These are phyloP conservation scores for Climacium dendroides DNA, from an alignment of 225 moss, liverwort and hornwort species.

Conservation along the genomic window DNA sequence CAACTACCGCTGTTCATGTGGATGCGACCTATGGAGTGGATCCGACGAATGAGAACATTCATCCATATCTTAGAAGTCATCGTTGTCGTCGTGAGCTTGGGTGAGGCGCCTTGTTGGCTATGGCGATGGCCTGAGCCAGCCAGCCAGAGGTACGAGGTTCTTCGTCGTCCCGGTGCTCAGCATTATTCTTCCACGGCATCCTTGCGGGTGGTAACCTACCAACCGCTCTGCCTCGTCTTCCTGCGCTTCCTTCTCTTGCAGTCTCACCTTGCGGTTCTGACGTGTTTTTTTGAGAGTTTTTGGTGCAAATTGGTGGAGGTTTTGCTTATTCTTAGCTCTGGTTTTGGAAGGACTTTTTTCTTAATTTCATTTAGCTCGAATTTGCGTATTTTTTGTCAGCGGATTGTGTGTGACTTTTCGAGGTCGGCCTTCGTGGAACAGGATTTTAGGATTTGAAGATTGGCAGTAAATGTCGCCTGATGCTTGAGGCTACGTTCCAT, in stretches of 20 bases:
- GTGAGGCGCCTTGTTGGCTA: background rate
- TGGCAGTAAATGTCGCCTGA: background rate
- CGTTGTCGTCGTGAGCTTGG: background rate
- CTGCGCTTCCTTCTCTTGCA: background rate
- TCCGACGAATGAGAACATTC: background rate
- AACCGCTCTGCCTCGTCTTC: background rate
- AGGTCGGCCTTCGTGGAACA: background rate
- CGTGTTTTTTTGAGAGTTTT: background rate
- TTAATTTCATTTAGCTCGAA: background rate
- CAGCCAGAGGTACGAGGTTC: background rate
- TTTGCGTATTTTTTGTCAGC: background rate
- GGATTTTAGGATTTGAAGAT: background rate
- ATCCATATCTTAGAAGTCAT: constrained; percentile 3
- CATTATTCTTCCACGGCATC: background rate
- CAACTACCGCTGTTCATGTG: background rate
- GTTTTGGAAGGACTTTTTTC: background rate
- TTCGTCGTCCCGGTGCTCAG: background rate
- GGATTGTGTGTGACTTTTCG: background rate
- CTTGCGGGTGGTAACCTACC: background rate
- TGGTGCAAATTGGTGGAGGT: background rate
- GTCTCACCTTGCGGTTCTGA: background rate
- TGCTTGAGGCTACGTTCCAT: background rate
- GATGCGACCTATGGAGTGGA: background rate
- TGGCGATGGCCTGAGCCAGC: background rate
- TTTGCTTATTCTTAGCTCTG: background rate